These are phyloP conservation scores for Exophiala xenobiotica DNA, from an alignment of 2,329 filamentous ascomycete genomes.

Conservation along the genomic window DNA sequence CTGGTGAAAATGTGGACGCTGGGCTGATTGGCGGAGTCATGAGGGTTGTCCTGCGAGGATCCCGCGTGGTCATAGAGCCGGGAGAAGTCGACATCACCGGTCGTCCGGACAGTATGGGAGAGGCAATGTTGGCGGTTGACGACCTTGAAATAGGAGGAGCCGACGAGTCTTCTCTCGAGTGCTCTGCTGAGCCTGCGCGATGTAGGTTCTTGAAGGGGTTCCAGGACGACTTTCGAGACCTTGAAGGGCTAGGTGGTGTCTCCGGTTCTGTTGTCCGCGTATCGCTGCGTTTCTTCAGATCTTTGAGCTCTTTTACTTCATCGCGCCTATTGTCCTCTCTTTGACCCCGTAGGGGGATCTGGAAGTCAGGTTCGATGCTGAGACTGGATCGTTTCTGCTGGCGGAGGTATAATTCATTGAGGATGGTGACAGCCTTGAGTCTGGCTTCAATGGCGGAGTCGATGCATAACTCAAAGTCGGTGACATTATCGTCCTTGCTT, in stretches of 20 bases:
- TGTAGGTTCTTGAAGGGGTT: constrained; percentile 13
- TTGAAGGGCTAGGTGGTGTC: constrained; percentile 1
- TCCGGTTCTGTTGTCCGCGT: constrained; percentile 2
- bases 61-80: constrained; percentile 1
- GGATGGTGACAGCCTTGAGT: constrained; percentile 16
- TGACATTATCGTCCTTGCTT: constrained; percentile 12
- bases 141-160: not conserved
- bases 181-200: constrained; percentile 7
- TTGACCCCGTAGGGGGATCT: not conserved
- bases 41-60: constrained; percentile 3
- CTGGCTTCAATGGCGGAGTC: constrained; percentile 19
- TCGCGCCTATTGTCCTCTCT: not conserved
- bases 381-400: constrained; percentile 16
- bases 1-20: constrained; percentile 4
- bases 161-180: constrained; percentile 3
- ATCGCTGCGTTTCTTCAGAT: constrained; percentile 1
- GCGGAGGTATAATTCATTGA: constrained; percentile 21
- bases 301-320: not conserved
- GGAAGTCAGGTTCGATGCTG: constrained; percentile 1
- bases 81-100: constrained; percentile 9
- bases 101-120: constrained; percentile 5
- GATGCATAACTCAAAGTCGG: constrained; percentile 17
- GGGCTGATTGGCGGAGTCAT: constrained; percentile 22
- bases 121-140: constrained; percentile 3
- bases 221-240: constrained; percentile 18